Conservation (phyloP, 352 stramenopile species). For the Pythium pectinolyticum region DNA sequence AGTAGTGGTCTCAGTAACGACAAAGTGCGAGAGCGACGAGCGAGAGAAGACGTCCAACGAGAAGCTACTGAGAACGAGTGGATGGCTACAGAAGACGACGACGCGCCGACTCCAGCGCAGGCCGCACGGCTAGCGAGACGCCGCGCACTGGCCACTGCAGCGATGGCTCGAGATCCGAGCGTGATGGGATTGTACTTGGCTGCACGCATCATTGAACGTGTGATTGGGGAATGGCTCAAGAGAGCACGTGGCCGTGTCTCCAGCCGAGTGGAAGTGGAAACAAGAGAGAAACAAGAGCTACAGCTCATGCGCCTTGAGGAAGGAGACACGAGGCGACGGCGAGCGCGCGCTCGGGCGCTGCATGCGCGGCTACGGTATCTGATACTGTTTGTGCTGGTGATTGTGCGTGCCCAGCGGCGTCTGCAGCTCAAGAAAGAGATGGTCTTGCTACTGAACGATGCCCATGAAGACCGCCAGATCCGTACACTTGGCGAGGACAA, state of each 20-base stretch:
- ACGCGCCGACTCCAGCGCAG: conserved; percentile 28
- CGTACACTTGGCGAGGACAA: background rate
- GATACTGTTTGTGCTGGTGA: conserved; percentile 37
- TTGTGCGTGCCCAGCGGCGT: conserved; percentile 35
- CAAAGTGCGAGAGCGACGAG: background rate
- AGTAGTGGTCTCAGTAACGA: background rate
- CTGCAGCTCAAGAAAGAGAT: conserved; percentile 43
- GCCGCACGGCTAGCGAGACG: conserved; percentile 11
- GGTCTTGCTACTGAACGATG: conserved; percentile 37
- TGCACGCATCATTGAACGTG: conserved; percentile 41
- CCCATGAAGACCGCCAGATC: conserved; percentile 36
- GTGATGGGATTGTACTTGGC: conserved; percentile 30
- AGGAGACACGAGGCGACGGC: background rate
- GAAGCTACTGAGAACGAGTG: conserved; percentile 34
- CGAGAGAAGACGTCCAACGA: conserved; percentile 16
- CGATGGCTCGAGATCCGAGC: conserved; percentile 10
- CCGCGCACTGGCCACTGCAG: conserved; percentile 5
- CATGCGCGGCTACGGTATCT: conserved; percentile 30
- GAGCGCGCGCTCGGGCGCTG: conserved; percentile 8
- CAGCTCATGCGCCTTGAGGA: conserved; percentile 11
- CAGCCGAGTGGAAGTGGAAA: background rate
- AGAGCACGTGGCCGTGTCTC: conserved; percentile 4
- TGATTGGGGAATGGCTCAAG: conserved; percentile 21
- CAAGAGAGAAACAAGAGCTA: conserved; percentile 3
- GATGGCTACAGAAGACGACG: conserved; percentile 39